Conservation (phyloP, 768 basidiomycete genomes). For the Mrakia hoshinonis region DNA sequence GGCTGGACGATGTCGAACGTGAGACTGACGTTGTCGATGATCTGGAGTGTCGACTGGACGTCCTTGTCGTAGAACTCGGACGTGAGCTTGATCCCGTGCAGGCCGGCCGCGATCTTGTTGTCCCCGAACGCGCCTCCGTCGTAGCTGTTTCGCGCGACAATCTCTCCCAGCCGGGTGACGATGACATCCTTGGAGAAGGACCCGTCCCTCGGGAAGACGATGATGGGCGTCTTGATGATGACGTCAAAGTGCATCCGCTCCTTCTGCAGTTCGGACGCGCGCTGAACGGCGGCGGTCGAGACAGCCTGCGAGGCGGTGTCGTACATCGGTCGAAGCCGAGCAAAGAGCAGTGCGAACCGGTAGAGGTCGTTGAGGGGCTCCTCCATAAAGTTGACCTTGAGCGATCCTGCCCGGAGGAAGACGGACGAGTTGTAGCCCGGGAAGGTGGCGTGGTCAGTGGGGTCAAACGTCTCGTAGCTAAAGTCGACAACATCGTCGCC, state of each 20-base stretch:
- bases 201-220: conserved; percentile 68
- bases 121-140: conserved; percentile 44
- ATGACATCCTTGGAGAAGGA: conserved; percentile 57
- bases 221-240: conserved; percentile 82
- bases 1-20: conserved; percentile 59
- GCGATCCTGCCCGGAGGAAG: conserved; percentile 72
- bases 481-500: conserved; percentile 91
- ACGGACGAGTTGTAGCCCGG: conserved; percentile 75
- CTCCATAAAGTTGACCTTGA: conserved; percentile 81
- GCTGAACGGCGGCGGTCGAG: conserved; percentile 73
- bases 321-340: conserved; percentile 84
- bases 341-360: conserved; percentile 71
- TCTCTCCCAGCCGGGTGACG: conserved; percentile 77
- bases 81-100: conserved; percentile 72
- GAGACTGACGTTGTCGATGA: conserved; percentile 84
- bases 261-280: conserved; percentile 75
- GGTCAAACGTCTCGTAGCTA: conserved; percentile 82
- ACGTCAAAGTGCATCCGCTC: conserved; percentile 78
- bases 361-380: conserved; percentile 83
- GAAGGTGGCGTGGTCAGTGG: conserved; percentile 56
- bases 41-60: conserved; percentile 56
- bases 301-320: conserved; percentile 70
- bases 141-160: conserved; percentile 69
- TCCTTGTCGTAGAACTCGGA: conserved; percentile 55
- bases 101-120: conserved; percentile 61